phyloP scores from a whole-genome alignment of 169 alveolate species.

The Condylostoma magnum region DNA sequence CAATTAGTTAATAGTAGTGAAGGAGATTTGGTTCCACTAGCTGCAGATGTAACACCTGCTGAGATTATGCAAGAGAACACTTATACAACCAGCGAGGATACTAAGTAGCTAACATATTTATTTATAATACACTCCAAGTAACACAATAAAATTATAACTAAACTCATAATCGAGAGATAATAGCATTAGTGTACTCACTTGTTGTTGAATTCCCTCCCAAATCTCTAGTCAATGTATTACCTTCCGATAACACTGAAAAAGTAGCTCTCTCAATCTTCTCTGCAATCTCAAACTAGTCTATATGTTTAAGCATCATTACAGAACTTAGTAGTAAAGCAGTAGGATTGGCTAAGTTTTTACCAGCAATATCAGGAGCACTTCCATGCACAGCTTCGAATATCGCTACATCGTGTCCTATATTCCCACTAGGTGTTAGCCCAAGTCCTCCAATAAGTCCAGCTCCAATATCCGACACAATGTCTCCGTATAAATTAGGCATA shows the following conservation, averaged over 20 bases:
- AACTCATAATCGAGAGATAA: slow-evolving; percentile 38
- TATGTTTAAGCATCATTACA: slow-evolving; percentile 80
- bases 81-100: too few species aligned
- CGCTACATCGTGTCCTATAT: slow-evolving; percentile 69
- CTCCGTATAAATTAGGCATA: slow-evolving; percentile 83
- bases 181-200: slow-evolving; percentile 54
- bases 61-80: too few species aligned
- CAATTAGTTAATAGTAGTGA: too few species aligned
- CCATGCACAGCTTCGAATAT: slow-evolving; percentile 69
- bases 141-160: background rate
- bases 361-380: slow-evolving; percentile 78
- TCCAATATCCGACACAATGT: slow-evolving; percentile 77
- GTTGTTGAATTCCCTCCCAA: slow-evolving; percentile 53
- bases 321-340: slow-evolving; percentile 75
- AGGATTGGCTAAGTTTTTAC: slow-evolving; percentile 74
- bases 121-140: too few species aligned
- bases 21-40: too few species aligned
- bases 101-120: too few species aligned
- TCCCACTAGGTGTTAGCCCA: slow-evolving; percentile 78
- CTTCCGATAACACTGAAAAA: slow-evolving; percentile 38
- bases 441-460: slow-evolving; percentile 78
- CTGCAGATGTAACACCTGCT: too few species aligned
- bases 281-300: slow-evolving; percentile 55
- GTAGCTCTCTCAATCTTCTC: slow-evolving; percentile 54
- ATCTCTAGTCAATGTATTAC: slow-evolving; percentile 54